Conservation (phyloP, 768 basidiomycete species). For the Trametes gibbosa region DNA sequence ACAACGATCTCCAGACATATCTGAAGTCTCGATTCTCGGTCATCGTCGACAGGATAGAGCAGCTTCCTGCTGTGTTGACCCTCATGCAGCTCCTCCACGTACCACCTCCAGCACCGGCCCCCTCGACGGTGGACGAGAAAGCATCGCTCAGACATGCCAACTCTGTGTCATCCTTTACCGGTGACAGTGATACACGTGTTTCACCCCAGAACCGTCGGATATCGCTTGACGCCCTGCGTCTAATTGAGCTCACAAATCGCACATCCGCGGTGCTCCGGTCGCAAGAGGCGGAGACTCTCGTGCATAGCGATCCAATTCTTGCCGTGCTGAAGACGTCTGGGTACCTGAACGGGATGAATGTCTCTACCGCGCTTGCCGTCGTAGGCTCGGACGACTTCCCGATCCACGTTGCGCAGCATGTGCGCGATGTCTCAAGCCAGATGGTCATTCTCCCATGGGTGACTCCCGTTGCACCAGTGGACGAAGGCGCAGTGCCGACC, state of each 20-base stretch:
- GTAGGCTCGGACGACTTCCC: conserved; percentile 76
- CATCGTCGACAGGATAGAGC: conserved; percentile 78
- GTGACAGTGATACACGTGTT: not conserved
- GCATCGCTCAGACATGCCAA: not conserved
- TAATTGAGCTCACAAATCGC: conserved; percentile 87
- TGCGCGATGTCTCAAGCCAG: conserved; percentile 54
- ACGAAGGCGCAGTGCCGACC: conserved; percentile 10
- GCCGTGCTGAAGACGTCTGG: conserved; percentile 78
- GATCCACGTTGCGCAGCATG: conserved; percentile 59
- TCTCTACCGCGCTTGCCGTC: conserved; percentile 71
- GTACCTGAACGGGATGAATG: conserved; percentile 60
- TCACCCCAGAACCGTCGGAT: conserved; percentile 22
- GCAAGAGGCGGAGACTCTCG: conserved; percentile 66
- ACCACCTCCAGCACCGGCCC: not conserved
- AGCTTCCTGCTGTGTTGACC: conserved; percentile 80
- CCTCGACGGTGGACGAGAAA: conserved; percentile 30
- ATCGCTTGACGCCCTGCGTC: conserved; percentile 73
- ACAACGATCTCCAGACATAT: conserved; percentile 32
- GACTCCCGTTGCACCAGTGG: conserved; percentile 1
- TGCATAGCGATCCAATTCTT: conserved; percentile 69
- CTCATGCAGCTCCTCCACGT: conserved; percentile 69
- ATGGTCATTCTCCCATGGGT: conserved; percentile 85
- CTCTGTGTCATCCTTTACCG: not conserved
- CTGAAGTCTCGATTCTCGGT: conserved; percentile 63
- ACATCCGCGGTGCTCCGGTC: conserved; percentile 86